Conservation (phyloP, 768 basidiomycete genomes). For the Hydnum rufescens region DNA sequence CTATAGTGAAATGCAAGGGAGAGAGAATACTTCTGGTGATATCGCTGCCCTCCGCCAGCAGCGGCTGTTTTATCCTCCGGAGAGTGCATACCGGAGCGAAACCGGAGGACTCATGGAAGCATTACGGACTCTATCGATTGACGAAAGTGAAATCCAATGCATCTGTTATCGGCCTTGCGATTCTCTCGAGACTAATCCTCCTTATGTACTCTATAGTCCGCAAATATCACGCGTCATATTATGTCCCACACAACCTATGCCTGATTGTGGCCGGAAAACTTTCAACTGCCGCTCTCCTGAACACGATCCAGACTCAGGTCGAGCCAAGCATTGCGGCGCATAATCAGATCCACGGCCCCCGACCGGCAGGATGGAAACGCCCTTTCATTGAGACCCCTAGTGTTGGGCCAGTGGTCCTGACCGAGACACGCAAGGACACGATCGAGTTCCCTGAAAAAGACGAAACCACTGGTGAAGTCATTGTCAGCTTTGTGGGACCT, state of each 20-base stretch:
- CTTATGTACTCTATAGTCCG: slow-evolving; percentile 36
- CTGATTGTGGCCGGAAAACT: slow-evolving; percentile 80
- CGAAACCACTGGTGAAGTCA: slow-evolving; percentile 79
- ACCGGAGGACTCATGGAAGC: slow-evolving; percentile 93
- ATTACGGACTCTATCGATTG: slow-evolving; percentile 60
- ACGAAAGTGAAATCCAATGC: slow-evolving; percentile 46
- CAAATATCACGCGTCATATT: slow-evolving; percentile 71
- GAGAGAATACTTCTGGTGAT: slow-evolving; percentile 83
- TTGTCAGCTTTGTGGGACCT: slow-evolving; percentile 64
- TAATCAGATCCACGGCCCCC: slow-evolving; percentile 45
- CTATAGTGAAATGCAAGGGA: slow-evolving; percentile 91
- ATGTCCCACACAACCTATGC: slow-evolving; percentile 84
- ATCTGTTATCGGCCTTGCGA: neutral
- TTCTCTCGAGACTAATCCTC: neutral
- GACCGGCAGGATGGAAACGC: slow-evolving; percentile 71
- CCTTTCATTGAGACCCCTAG: slow-evolving; percentile 84
- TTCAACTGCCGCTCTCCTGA: slow-evolving; percentile 53
- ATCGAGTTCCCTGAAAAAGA: slow-evolving; percentile 95
- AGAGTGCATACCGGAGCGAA: slow-evolving; percentile 86
- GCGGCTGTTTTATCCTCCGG: slow-evolving; percentile 55
- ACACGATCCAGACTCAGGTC: slow-evolving; percentile 62
- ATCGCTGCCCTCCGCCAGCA: slow-evolving; percentile 79
- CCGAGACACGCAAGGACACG: slow-evolving; percentile 33
- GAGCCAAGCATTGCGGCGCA: slow-evolving; percentile 68
- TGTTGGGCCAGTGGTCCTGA: slow-evolving; percentile 34